phyloP scores from a whole-genome alignment of 2,329 filamentous ascomycete species.

The Paramyrothecium sp. region DNA sequence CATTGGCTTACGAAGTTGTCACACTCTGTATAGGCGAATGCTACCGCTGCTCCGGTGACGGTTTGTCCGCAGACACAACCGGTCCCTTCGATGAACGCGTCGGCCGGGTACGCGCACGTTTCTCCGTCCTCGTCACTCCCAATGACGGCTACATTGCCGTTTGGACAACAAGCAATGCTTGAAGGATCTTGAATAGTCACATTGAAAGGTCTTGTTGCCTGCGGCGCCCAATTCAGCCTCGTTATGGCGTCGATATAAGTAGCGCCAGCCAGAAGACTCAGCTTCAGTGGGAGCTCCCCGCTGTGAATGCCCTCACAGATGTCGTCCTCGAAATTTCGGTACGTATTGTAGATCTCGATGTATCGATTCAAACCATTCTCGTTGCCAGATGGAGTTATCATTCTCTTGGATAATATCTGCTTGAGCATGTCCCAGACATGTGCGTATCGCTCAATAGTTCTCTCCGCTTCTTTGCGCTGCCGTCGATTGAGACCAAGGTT shows the following conservation, averaged over 20 bases:
- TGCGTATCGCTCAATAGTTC: constrained; percentile 22
- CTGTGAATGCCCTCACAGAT: constrained; percentile 32
- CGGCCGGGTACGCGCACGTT: constrained; percentile 26
- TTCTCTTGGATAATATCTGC: constrained; percentile 24
- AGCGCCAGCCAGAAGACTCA: constrained; percentile 30
- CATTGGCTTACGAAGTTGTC: constrained; percentile 27
- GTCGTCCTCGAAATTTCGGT: constrained; percentile 26
- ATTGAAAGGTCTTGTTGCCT: constrained; percentile 20
- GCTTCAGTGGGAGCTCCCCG: constrained; percentile 25
- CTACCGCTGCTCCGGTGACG: constrained; percentile 18
- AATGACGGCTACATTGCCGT: constrained; percentile 16
- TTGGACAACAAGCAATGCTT: constrained; percentile 30
- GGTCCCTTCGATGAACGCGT: constrained; percentile 25
- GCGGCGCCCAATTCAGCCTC: constrained; percentile 26
- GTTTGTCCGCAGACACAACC: constrained; percentile 33
- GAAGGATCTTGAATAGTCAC: constrained; percentile 31
- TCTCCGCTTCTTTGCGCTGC: constrained; percentile 18
- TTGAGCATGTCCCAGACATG: constrained; percentile 28
- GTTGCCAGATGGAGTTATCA: constrained; percentile 7
- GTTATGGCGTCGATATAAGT: constrained; percentile 24
- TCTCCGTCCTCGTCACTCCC: constrained; percentile 8
- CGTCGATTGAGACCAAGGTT: constrained; percentile 17
- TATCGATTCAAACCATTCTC: constrained; percentile 27
- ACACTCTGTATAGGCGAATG: constrained; percentile 32
- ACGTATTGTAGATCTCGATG: constrained; percentile 26